A percentile compares a stretch with the other conserved stretches of the same genome.
phyloP scores from a whole-genome alignment of 1,284 basidiomycete genomes.

The Ustilago hordei region DNA sequence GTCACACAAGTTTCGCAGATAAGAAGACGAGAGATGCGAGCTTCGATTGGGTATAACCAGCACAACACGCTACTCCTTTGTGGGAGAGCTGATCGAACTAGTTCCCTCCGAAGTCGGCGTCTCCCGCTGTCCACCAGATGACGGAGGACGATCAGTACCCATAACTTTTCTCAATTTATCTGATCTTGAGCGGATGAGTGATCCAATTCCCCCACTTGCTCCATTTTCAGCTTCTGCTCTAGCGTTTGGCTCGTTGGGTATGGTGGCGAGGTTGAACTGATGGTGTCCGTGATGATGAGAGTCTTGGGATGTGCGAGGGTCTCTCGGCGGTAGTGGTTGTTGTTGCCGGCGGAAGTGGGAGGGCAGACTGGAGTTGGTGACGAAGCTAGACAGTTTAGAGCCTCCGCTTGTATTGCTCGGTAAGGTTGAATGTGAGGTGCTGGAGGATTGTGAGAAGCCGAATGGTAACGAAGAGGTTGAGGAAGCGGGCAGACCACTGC shows the following conservation, averaged over 20 bases:
- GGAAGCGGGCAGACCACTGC: slow-evolving; percentile 20
- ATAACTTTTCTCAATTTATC: slow-evolving; percentile 11
- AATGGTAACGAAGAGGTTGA: slow-evolving; percentile 25
- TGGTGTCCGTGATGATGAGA: slow-evolving; percentile 42
- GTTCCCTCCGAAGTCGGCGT: not conserved
- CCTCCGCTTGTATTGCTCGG: not conserved
- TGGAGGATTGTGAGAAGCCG: slow-evolving; percentile 8
- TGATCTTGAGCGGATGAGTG: slow-evolving; percentile 22
- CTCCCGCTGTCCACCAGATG: not conserved
- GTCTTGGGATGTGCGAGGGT: slow-evolving; percentile 3
- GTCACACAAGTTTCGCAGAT: too few species aligned
- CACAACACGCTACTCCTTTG: not conserved
- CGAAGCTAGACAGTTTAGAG: slow-evolving; percentile 5
- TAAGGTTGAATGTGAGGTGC: not conserved
- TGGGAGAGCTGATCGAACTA: not conserved
- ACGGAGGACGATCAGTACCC: slow-evolving; percentile 8
- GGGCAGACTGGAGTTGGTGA: slow-evolving; percentile 9
- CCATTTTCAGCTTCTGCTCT: not conserved
- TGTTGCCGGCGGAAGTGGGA: slow-evolving; percentile 21
- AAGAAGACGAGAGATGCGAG: too few species aligned
- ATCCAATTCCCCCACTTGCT: slow-evolving; percentile 4
- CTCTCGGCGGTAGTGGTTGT: not conserved
- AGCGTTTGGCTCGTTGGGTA: not conserved
- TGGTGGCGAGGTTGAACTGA: slow-evolving; percentile 29
- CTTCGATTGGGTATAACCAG: too few species aligned